phyloP scores from a whole-genome alignment of 192 early-diverging fungal species.

The Coemansia guatemalensis region DNA sequence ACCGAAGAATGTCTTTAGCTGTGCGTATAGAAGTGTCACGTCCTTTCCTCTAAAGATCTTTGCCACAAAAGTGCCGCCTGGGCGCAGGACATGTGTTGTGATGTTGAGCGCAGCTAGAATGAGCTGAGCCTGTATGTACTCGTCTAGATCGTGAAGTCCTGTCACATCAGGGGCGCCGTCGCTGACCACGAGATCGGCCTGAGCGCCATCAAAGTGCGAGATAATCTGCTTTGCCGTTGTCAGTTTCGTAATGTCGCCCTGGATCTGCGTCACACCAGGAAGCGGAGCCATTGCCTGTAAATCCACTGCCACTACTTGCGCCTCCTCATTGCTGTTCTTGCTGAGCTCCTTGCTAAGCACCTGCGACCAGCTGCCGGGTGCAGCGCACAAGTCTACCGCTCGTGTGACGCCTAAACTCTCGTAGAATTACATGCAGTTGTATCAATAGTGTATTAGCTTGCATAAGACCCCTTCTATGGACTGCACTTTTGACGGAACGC shows the following conservation, averaged over 20 bases:
- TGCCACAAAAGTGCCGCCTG: slow-evolving; percentile 93
- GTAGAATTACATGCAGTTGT: not conserved
- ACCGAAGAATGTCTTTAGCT: slow-evolving; percentile 91
- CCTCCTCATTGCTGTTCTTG: slow-evolving; percentile 53
- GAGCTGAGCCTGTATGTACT: slow-evolving; percentile 98
- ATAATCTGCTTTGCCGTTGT: slow-evolving; percentile 91
- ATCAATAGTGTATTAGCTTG: not conserved
- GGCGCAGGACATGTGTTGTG: slow-evolving; percentile 87
- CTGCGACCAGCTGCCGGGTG: slow-evolving; percentile 97
- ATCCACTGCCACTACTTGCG: slow-evolving; percentile 93
- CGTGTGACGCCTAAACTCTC: slow-evolving; percentile 64
- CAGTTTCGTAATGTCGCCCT: slow-evolving; percentile 97
- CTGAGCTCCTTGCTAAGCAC: slow-evolving; percentile 71
- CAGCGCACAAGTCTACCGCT: slow-evolving; percentile 96
- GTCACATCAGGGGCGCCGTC: slow-evolving; percentile 97
- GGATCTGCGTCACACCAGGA: slow-evolving; percentile 88
- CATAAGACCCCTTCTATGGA: not conserved
- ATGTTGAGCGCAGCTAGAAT: slow-evolving; percentile 95
- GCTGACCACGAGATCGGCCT: slow-evolving; percentile 93
- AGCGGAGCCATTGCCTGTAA: slow-evolving; percentile 96
- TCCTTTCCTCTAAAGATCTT: slow-evolving; percentile 98
- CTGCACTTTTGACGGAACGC: not conserved
- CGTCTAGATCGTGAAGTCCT: slow-evolving; percentile 98
- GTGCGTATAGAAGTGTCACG: slow-evolving; percentile 85
- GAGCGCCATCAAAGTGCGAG: slow-evolving; percentile 81